Evolutionary conservation across 805 yeast species (phyloP), one percentile per base, ranked within the genome.

Genomic region (Monosporozyma servazzii): DNA sequence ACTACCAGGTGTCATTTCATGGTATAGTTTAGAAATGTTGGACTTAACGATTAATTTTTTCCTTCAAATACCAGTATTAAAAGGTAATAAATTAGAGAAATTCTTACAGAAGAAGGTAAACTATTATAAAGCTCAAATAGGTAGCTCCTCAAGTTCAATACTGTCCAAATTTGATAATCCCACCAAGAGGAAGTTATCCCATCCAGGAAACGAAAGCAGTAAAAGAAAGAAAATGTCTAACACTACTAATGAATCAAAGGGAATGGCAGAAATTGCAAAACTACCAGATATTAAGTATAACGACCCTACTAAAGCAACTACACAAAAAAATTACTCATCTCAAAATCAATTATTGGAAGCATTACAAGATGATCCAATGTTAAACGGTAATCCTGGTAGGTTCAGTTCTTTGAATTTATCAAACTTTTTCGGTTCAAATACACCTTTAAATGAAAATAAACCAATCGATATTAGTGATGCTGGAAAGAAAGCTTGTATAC

Each of bases 31-130:
- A 43, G 75, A 72, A 48, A 68, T 80, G 29, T 59, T 83, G 33
- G 90, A 84, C 58, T 67, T 71, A 58, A 77, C 89, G 0, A 71
- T 84, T 15, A 78, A 81, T 48, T 71, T 81, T 45, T 77, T 85
- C n/a, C 60, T 85, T 48, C 77, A 83, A n/a, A 72, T 71, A 25
- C 71, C 84, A 8, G 76, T 74, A 36, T 58, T 58, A 5, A 58
- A 58, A 43, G 55, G 56, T 7, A 64, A 59, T n/a, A 64, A 65
- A 49, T 47, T 64, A 17, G 68, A 65, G 29, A 63, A 62, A 42
- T 52, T 66, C 41, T 48, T 66, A 29, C 58, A 60, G 48, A 62
- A 54, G 51, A 64, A 59, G 41, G 51, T 62, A 17, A 56, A 56
- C 31, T 60, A 63, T 45, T 66, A 66, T 49, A 61, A 61, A 47